Conservation (phyloP, 257 asterid species). For the Mentha longifolia region DNA sequence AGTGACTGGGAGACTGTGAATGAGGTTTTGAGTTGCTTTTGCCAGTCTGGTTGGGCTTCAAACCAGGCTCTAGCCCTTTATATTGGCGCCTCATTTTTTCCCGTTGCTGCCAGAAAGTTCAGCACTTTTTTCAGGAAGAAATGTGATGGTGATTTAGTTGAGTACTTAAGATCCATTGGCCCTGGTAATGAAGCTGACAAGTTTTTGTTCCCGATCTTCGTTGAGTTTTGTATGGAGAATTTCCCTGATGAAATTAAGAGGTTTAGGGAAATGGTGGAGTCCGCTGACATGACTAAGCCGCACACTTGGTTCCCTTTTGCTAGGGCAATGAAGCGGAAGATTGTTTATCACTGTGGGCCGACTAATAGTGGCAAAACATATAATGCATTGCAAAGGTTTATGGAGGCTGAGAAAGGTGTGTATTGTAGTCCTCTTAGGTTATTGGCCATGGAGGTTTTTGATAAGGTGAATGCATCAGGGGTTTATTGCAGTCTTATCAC, state of each 20-base stretch:
- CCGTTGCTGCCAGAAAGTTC: slow-evolving; percentile 69
- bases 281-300: slow-evolving; percentile 91
- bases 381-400: slow-evolving; percentile 89
- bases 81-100: slow-evolving; percentile 78
- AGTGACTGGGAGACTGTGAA: slow-evolving; percentile 58
- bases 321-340: slow-evolving; percentile 91
- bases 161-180: slow-evolving; percentile 65
- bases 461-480: slow-evolving; percentile 84
- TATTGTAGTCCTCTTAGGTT: slow-evolving; percentile 97
- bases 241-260: slow-evolving; percentile 73
- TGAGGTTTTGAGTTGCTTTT: slow-evolving; percentile 59
- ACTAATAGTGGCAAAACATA: slow-evolving; percentile 98
- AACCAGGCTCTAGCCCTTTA: slow-evolving; percentile 84
- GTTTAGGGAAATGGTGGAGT: slow-evolving; percentile 77
- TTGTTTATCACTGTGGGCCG: slow-evolving; percentile 92
- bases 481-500: slow-evolving; percentile 90
- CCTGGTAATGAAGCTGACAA: slow-evolving; percentile 70
- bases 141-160: slow-evolving; percentile 53
- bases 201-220: slow-evolving; percentile 85
- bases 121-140: slow-evolving; percentile 55
- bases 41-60: slow-evolving; percentile 82
- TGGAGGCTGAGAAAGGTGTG: slow-evolving; percentile 90
- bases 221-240: slow-evolving; percentile 79
- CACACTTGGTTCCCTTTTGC: slow-evolving; percentile 98
- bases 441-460: slow-evolving; percentile 97